Conservation (phyloP, 306 rosid genomes). For the Dalbergia cultrata region DNA sequence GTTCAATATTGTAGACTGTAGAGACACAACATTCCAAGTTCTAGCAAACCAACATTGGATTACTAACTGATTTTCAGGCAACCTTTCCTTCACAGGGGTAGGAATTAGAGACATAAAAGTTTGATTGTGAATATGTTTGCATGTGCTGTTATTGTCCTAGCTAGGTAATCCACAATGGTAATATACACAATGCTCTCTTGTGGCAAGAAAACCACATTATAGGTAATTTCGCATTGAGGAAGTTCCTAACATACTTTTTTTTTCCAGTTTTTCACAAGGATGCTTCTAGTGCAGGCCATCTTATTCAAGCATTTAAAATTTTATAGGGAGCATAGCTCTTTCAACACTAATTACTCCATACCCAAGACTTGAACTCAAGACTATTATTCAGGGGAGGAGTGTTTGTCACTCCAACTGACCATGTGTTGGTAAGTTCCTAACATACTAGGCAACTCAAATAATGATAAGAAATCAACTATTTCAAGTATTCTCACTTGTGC, state of each 20-base stretch:
- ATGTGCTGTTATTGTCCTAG: not conserved
- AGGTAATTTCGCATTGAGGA: slow-evolving; percentile 7
- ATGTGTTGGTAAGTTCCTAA: not conserved
- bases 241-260: not conserved
- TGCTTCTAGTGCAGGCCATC: too few species aligned
- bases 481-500: slow-evolving; percentile 10
- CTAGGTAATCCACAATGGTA: not conserved
- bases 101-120: not conserved
- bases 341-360: too few species aligned
- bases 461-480: not conserved
- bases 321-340: too few species aligned
- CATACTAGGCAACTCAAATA: not conserved
- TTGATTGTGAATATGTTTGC: not conserved
- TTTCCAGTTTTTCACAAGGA: too few species aligned
- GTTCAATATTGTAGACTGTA: not conserved
- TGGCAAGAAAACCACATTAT: not conserved
- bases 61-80: too few species aligned
- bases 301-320: too few species aligned
- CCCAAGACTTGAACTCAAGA: too few species aligned
- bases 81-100: too few species aligned
- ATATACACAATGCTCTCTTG: not conserved
- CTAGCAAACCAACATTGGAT: too few species aligned
- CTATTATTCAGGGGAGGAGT: too few species aligned
- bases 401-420: too few species aligned
- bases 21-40: not conserved